Evolutionary conservation across 352 stramenopile species (phyloP).

Genomic region (Phytopythium oedochilum): DNA sequence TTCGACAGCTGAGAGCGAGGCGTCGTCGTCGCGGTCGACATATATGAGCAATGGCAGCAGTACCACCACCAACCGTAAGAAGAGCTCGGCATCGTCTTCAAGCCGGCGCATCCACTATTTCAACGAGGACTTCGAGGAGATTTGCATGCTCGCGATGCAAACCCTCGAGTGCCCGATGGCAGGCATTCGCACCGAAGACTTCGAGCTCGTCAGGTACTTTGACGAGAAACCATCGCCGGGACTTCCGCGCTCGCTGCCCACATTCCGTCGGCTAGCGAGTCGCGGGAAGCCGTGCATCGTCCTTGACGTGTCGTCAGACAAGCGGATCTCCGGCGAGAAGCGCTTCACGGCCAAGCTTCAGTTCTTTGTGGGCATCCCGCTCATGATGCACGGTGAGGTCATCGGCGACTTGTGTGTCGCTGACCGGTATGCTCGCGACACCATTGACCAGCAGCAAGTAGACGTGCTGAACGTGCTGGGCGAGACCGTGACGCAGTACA

Average conservation of each 20-base stretch:
- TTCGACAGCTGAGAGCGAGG: background rate
- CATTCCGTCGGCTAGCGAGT: slow-evolving; percentile 80
- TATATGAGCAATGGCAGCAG: slow-evolving; percentile 16
- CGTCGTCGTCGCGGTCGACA: slow-evolving; percentile 1
- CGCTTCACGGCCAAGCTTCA: slow-evolving; percentile 78
- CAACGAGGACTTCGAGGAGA: slow-evolving; percentile 87
- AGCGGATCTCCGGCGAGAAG: slow-evolving; percentile 86
- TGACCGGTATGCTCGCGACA: slow-evolving; percentile 70
- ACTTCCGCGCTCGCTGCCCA: slow-evolving; percentile 73
- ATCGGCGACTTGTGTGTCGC: slow-evolving; percentile 85
- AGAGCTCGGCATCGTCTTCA: slow-evolving; percentile 16
- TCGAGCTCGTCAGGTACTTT: slow-evolving; percentile 84
- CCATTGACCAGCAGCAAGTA: slow-evolving; percentile 81
- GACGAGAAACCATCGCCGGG: slow-evolving; percentile 42
- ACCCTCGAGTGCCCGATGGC: slow-evolving; percentile 83
- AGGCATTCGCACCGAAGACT: slow-evolving; percentile 83
- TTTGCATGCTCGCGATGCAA: slow-evolving; percentile 86
- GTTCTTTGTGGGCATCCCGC: slow-evolving; percentile 86
- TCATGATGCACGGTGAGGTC: slow-evolving; percentile 80
- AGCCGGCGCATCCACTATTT: slow-evolving; percentile 76
- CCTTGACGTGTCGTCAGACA: slow-evolving; percentile 82
- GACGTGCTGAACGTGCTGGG: slow-evolving; percentile 86
- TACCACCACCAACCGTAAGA: slow-evolving; percentile 28
- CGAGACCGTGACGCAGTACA: slow-evolving; percentile 86
- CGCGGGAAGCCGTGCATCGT: slow-evolving; percentile 88